Percentiles rank a stretch among this genome's conserved stretches.
phyloP scores from a whole-genome alignment of 2,329 filamentous ascomycete species.

The Didymella segeticola region DNA sequence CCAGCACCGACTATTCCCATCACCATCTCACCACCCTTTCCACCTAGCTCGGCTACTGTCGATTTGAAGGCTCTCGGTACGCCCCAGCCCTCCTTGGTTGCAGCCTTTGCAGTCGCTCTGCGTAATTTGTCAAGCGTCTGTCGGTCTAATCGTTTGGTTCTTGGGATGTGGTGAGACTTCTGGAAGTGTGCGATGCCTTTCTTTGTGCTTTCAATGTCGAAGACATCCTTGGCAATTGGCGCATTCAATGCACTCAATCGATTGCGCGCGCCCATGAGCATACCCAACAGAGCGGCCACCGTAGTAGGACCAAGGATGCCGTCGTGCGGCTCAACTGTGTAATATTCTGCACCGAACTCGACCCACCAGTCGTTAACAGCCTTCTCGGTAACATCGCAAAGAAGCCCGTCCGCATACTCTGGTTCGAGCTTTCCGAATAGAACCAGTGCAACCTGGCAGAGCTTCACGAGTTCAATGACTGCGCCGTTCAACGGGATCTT shows the following conservation, averaged over 20 bases:
- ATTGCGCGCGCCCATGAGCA: constrained; percentile 89
- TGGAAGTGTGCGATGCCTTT: constrained; percentile 88
- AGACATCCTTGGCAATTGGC: constrained; percentile 87
- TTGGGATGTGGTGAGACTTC: constrained; percentile 81
- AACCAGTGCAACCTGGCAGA: constrained; percentile 87
- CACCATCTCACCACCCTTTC: constrained; percentile 92
- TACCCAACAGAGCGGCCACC: constrained; percentile 83
- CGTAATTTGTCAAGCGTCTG: constrained; percentile 83
- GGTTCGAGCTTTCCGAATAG: constrained; percentile 87
- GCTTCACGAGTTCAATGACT: constrained; percentile 86
- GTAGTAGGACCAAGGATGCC: constrained; percentile 92
- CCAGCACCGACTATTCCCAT: constrained; percentile 88
- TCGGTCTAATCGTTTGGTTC: constrained; percentile 80
- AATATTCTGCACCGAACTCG: constrained; percentile 88
- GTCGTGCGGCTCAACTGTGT: constrained; percentile 90
- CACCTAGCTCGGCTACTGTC: constrained; percentile 89
- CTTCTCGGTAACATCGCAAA: constrained; percentile 92
- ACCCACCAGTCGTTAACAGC: constrained; percentile 96
- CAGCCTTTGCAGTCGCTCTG: constrained; percentile 85
- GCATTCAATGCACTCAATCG: constrained; percentile 84
- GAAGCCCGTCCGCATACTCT: constrained; percentile 87
- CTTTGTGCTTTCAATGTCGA: constrained; percentile 83
- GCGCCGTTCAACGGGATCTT: constrained; percentile 78
- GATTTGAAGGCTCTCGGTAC: constrained; percentile 95
- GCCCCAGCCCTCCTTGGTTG: constrained; percentile 86